Evolutionary conservation across 768 basidiomycete genomes (phyloP), one percentile per base, ranked within the genome.

Genomic region (Aureoboletus auriporus): DNA sequence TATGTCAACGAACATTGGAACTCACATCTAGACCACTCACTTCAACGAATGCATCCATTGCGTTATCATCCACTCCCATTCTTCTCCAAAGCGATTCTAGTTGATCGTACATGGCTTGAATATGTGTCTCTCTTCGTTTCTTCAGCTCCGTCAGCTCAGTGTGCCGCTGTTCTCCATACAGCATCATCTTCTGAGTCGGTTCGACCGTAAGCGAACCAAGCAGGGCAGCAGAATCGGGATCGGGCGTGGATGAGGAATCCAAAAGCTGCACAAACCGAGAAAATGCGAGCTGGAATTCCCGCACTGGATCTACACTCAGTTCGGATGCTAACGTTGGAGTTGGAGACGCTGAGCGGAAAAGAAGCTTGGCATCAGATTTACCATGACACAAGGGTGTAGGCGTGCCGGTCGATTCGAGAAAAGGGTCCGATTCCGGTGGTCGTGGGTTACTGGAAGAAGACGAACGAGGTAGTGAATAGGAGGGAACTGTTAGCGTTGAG

Each of bases 31-130:
- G 16, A n/a, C 12, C 12, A 52, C 64, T 51, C 13, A 74, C 75
- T 50, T 97, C 92, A 0, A 97, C 87, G 60, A 99, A 99, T n/a
- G 77, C 80, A 58, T 98, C 92, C 80, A 93, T 92, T 39, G 85
- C 86, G 1, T 67, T 69, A 41, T 93, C 89, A 1, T 76, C 65
- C 5, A 95, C 83, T 12, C 91, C 93, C 50, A 98, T 75, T 47
- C 93, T 71, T 50, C 77, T 77, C 95, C 95, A 99, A 4, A 98
- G 76, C 0, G 83, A 83, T 63, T 95, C 94, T 1, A 99, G 77
- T 54, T 92, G 83, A 65, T 98, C 93, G 61, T 93, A 99, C 75
- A 97, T 86, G 0, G 84, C 78, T 64, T 99, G 95, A 28, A 99
- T 97, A 54, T 85, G 82, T 1, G 79, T 70, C 59, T 95, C 93